phyloP scores from a whole-genome alignment of 805 yeast genomes.

The Pachysolen tannophilus region DNA sequence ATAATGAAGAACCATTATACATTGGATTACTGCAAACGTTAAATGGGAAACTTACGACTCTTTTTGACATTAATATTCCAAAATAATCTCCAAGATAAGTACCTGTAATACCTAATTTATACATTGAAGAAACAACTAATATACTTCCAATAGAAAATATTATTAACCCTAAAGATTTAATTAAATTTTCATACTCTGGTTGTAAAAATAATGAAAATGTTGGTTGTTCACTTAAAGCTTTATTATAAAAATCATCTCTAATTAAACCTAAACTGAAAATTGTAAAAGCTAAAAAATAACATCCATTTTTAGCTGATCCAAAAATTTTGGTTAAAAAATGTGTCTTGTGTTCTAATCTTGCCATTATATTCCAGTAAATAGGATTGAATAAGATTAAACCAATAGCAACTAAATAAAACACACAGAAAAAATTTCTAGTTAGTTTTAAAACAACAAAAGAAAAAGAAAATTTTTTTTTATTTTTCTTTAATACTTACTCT shows the following conservation, averaged over 20 bases:
- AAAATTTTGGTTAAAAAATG: slow-evolving; percentile 70
- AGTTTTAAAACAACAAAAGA: too few species aligned
- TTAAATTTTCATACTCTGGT: slow-evolving; percentile 19
- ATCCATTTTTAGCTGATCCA: slow-evolving; percentile 62
- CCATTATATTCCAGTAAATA: slow-evolving; percentile 89
- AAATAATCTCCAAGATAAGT: slow-evolving; percentile 96
- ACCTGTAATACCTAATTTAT: slow-evolving; percentile 88
- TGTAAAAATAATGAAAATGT: slow-evolving; percentile 45
- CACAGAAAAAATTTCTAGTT: too few species aligned
- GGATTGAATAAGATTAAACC: slow-evolving; percentile 84
- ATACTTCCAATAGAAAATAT: slow-evolving; percentile 66
- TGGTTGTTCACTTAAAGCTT: slow-evolving; percentile 68
- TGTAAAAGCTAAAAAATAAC: slow-evolving; percentile 74
- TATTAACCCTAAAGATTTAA: slow-evolving; percentile 45
- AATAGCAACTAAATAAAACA: slow-evolving; percentile 37
- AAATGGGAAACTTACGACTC: slow-evolving; percentile 92
- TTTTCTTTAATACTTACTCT: too few species aligned
- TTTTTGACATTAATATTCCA: slow-evolving; percentile 85
- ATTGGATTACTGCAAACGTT: slow-evolving; percentile 87
- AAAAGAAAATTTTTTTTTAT: too few species aligned
- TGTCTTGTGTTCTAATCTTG: slow-evolving; percentile 76
- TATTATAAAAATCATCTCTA: slow-evolving; percentile 69
- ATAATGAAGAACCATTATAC: slow-evolving; percentile 88
- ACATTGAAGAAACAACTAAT: slow-evolving; percentile 82
- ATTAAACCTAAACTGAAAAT: slow-evolving; percentile 81